Percentiles rank a stretch among this genome's conserved stretches.
Evolutionary conservation across 768 basidiomycete genomes (phyloP).

Genomic region (Pleurotus tuoliensis): DNA sequence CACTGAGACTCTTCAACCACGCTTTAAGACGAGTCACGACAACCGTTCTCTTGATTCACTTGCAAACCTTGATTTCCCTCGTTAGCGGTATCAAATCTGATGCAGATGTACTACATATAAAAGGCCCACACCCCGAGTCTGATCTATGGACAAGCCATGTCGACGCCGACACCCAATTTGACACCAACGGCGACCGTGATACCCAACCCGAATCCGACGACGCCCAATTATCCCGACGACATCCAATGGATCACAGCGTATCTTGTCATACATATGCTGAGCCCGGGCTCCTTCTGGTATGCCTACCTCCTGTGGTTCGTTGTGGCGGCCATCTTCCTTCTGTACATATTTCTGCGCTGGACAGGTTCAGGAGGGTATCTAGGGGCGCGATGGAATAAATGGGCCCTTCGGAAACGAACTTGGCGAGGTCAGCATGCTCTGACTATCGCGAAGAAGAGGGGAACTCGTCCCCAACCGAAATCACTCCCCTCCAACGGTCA

Average conservation of each 20-base stretch:
- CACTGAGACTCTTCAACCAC: too few species aligned
- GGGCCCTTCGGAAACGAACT: constrained; percentile 54
- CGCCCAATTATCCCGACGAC: constrained; percentile 39
- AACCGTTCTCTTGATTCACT: too few species aligned
- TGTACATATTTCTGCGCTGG: constrained; percentile 39
- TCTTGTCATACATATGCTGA: constrained; percentile 52
- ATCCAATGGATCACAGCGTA: constrained; percentile 55
- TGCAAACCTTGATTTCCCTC: too few species aligned
- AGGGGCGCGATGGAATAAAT: constrained; percentile 56
- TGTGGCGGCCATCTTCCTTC: constrained; percentile 37
- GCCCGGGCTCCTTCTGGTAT: constrained; percentile 48
- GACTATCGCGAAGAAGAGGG: constrained; percentile 20
- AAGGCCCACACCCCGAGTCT: neutral
- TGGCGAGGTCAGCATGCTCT: constrained; percentile 43
- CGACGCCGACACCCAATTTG: neutral
- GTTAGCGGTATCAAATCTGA: too few species aligned
- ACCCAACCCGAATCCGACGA: constrained; percentile 32
- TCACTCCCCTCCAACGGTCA: constrained; percentile 64
- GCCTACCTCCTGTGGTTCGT: constrained; percentile 59
- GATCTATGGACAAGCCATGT: neutral
- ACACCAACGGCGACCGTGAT: constrained; percentile 9
- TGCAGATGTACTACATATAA: neutral
- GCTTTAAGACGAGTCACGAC: too few species aligned
- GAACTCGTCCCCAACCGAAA: constrained; percentile 36
- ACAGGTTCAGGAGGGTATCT: constrained; percentile 32